phyloP scores from a whole-genome alignment of 768 basidiomycete species.

The Lactarius sanguifluus region DNA sequence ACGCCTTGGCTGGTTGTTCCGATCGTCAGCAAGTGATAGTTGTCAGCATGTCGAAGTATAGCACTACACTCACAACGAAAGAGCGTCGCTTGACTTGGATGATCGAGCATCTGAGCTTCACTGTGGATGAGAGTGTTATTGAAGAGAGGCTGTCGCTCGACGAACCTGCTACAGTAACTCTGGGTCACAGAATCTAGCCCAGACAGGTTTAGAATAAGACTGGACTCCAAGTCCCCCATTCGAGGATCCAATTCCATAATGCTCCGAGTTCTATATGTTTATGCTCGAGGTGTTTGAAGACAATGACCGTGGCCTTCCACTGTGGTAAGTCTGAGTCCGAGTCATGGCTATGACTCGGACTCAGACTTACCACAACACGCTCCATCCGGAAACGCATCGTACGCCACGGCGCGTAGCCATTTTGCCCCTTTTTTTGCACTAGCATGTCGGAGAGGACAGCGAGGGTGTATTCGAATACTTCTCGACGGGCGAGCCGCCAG shows the following conservation, averaged over 20 bases:
- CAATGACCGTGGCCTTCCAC: too few species aligned
- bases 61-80: not conserved
- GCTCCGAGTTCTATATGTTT: not conserved
- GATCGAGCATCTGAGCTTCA: not conserved
- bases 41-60: not conserved
- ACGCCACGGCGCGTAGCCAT: not conserved
- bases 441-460: slow-evolving; percentile 52
- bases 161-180: not conserved
- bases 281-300: not conserved
- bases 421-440: not conserved
- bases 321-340: too few species aligned
- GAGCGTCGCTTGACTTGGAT: not conserved
- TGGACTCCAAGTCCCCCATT: not conserved
- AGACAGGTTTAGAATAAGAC: slow-evolving; percentile 11
- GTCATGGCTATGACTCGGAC: too few species aligned
- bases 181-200: not conserved
- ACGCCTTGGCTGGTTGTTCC: not conserved
- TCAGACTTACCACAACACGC: too few species aligned
- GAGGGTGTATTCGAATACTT: slow-evolving; percentile 53
- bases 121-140: not conserved
- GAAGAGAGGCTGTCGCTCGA: not conserved
- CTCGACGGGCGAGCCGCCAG: slow-evolving; percentile 61
- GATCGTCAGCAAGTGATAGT: not conserved
- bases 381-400: not conserved
- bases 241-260: not conserved